Base-by-base conservation (phyloP, 2,329 filamentous ascomycete species). In the Phoma sp. region DNA sequence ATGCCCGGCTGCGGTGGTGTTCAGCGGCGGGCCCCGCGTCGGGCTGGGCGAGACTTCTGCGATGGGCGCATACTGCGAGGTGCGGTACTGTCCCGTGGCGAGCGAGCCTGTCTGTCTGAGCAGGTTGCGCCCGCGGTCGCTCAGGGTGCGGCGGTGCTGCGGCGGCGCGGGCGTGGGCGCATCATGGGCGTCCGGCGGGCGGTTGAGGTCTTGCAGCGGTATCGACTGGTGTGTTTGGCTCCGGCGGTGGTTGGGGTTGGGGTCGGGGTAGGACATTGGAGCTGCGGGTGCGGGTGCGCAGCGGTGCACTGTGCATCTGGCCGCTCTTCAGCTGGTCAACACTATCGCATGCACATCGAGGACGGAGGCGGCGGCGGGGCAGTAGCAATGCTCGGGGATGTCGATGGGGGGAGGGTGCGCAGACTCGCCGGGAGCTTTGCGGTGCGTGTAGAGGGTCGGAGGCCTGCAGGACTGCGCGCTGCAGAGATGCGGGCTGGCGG, bases 161-260 rank as follows among this genome's bases (percentile, higher is more conserved):
- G 66, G 59, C 45, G 67, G 61, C 42, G 67, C 66, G 52, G 62
- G 61, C 42, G 67, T 66, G 52, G 62, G 55, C 23, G 68, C 58
- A 37, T 70, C 64, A 40, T 72, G 53, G 29, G 73, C 63, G 56
- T 75, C 74, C 18, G 72, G 73, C 57, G 74, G 74, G 40, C 72
- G 73, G 60, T 74, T 73, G 55, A 81, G 74, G 63, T 79, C 84
- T 74, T 87, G 87, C 53, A 93, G 79, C 55, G 89, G 89, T 76
- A 95, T 93, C 58, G 88, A 87, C 67, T 84, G 83, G 55, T 80
- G 78, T 53, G 77, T 75, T 23, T 82, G 78, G 58, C 77, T 75
- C 61, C 78, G 76, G 57, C 78, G 75, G 65, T 79, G 76, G 26
- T 33, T 47, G 46, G 50, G 47, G 54, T 72, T 70, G 43, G 78